Evolutionary conservation across 2,329 filamentous ascomycete genomes (phyloP).

Genomic region (Graphilbum ipis-grandicollis): DNA sequence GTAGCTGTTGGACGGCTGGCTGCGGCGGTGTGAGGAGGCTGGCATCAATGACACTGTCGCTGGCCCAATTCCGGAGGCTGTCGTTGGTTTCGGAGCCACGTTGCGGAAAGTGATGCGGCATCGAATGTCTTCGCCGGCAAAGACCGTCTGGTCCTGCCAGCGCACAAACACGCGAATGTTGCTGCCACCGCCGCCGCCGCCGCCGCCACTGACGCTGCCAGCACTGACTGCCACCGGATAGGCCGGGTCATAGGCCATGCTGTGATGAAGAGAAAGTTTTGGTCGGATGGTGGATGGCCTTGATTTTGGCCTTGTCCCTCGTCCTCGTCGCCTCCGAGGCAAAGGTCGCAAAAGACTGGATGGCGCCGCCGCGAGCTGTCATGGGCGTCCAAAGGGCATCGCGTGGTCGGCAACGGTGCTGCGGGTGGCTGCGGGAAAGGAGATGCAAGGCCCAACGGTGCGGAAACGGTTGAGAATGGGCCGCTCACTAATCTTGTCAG

Average conservation of each 20-base stretch:
- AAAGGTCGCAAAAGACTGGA: not conserved
- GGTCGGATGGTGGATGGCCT: no score
- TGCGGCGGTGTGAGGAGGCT: not conserved
- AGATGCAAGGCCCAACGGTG: no score
- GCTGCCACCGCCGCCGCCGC: no score
- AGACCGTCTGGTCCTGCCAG: conserved; percentile 88
- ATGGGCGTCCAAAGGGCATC: conserved; percentile 4
- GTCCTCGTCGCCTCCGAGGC: not conserved
- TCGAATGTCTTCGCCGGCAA: conserved; percentile 88
- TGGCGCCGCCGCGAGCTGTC: conserved; percentile 3
- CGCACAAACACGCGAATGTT: conserved; percentile 92
- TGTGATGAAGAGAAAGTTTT: no score
- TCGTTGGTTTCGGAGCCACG: conserved; percentile 25
- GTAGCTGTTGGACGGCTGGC: conserved; percentile 2
- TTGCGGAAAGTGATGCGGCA: conserved; percentile 97
- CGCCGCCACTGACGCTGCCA: not conserved
- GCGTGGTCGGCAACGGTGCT: not conserved
- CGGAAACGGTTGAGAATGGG: no score
- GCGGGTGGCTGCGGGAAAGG: not conserved
- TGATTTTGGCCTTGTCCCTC: no score
- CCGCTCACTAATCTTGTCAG: no score
- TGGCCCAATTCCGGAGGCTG: not conserved
- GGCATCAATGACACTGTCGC: not conserved
- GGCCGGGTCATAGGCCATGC: not conserved
- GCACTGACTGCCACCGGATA: conserved; percentile 30